Percentiles rank a stretch among this genome's conserved stretches.
These are phyloP conservation scores for Mrakia gelida DNA, from an alignment of 768 basidiomycete genomes.

Conservation along the genomic window DNA sequence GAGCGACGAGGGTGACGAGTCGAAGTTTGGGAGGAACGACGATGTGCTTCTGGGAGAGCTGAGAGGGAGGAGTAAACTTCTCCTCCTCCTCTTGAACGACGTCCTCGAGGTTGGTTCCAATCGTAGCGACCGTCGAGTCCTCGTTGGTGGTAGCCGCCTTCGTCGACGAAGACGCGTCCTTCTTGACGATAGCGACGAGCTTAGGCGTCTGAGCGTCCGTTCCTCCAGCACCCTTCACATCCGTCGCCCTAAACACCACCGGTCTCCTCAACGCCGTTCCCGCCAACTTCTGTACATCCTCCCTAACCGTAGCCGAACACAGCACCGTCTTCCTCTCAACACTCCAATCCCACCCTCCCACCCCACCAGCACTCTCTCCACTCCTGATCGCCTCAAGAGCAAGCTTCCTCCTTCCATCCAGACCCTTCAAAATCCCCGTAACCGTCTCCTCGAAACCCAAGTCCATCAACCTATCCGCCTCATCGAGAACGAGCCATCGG, in stretches of 20 bases:
- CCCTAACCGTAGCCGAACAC: slow-evolving; percentile 93
- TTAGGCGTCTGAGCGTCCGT: neutral
- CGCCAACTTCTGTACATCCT: slow-evolving; percentile 89
- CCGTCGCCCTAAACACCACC: slow-evolving; percentile 72
- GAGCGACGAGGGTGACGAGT: slow-evolving; percentile 81
- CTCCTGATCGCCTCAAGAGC: slow-evolving; percentile 55
- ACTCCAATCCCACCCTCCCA: slow-evolving; percentile 52
- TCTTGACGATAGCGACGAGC: slow-evolving; percentile 14
- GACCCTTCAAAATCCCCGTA: slow-evolving; percentile 74
- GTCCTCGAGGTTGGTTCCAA: slow-evolving; percentile 23
- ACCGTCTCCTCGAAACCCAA: slow-evolving; percentile 96
- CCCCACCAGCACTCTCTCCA: slow-evolving; percentile 48
- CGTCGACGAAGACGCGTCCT: neutral
- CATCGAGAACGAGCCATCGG: slow-evolving; percentile 92
- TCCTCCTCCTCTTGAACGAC: slow-evolving; percentile 37
- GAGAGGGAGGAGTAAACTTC: slow-evolving; percentile 88
- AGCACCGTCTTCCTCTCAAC: slow-evolving; percentile 72
- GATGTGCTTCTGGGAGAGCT: slow-evolving; percentile 85
- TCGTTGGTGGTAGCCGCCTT: slow-evolving; percentile 27
- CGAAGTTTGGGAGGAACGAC: slow-evolving; percentile 87
- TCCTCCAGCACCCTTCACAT: slow-evolving; percentile 38
- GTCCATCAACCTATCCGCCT: slow-evolving; percentile 96
- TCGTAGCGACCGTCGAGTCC: slow-evolving; percentile 35
- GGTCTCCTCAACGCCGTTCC: slow-evolving; percentile 74
- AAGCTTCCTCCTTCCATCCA: slow-evolving; percentile 76